Conservation (phyloP, 2,329 filamentous ascomycete genomes). For the Sporothrix brasiliensis region DNA sequence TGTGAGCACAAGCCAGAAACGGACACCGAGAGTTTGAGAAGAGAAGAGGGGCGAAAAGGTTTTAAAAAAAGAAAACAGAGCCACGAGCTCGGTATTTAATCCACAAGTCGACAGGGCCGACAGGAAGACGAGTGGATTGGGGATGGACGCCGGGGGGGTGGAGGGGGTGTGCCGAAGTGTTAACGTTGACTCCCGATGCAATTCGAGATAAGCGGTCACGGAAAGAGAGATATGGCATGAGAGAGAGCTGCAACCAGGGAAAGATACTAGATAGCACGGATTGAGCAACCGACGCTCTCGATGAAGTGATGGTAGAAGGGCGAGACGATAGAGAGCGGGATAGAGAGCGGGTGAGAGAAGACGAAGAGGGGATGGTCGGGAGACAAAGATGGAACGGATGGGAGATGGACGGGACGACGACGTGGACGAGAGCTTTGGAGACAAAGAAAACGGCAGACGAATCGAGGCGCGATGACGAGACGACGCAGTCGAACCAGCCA, state of each 20-base stretch:
- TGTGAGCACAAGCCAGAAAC: constrained; percentile 31
- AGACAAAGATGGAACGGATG: not conserved
- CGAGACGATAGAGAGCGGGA: not conserved
- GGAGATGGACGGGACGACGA: not conserved
- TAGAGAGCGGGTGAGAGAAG: not conserved
- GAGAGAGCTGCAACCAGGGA: not conserved
- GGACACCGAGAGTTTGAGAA: constrained; percentile 25
- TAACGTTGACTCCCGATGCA: constrained; percentile 10
- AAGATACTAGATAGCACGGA: not conserved
- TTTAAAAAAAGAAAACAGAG: not conserved
- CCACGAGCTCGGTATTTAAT: constrained; percentile 9
- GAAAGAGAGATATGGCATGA: not conserved
- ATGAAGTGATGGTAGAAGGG: not conserved
- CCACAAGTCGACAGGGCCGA: not conserved
- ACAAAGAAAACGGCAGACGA: constrained; percentile 13
- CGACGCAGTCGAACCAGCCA: not conserved
- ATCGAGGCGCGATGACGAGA: not conserved
- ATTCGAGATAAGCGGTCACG: constrained; percentile 28
- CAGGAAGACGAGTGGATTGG: not conserved
- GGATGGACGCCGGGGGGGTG: not conserved
- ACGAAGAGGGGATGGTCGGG: not conserved
- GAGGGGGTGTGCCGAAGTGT: not conserved
- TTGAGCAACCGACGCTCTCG: not conserved
- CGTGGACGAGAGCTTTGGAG: not conserved
- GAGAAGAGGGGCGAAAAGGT: not conserved